Base-by-base conservation (phyloP, 768 basidiomycete species). In the Collybia nuda region DNA sequence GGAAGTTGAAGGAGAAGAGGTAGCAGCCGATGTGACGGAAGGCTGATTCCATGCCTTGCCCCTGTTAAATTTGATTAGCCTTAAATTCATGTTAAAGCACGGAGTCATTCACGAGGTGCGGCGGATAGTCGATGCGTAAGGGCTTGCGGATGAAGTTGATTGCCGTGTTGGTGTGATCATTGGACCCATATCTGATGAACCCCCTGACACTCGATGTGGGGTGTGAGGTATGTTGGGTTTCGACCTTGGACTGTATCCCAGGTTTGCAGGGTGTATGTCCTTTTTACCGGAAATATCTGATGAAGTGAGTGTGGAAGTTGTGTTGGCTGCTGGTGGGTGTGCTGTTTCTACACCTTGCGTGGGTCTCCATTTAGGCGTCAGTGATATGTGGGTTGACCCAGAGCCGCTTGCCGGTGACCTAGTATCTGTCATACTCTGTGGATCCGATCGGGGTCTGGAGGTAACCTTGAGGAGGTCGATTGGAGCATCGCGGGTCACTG, bases 141-240 rank as follows among this genome's bases (percentile, higher is more conserved):
- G 37, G 15, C 60, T 17, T 62, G 52, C 45, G 52, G 64, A 38
- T 17, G 60, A 49, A 2, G 70, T 56, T 1, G 68, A 53, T 51
- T 81, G 80, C 23, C 80, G 75, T 12, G 76, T 68, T 0, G 88
- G 89, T 0, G 75, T 78, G 50, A 89, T 84, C 21, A 85, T 70
- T 1, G 88, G 86, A 0, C 87, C 88, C 40, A 88, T 67, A 4
- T 68, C 74, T 2, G 75, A 60, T n/a, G 59, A 60, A 6, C 61
- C 56, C 28, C 63, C 56, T 29, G 61, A 62, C 1, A 64, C 43
- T 22, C 54, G 57, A 38, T 58, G 57, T 41, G 54, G 56, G n/a
- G 49, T 55, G 2, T 57, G 54, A 42, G 56, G 56, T 15, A 44
- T 41, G n/a, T 44, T 50, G 11, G 56, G 56, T 9, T n/a, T 23